Conservation (phyloP, 148 eudicot genomes). For the Amaranthus cruentus region DNA sequence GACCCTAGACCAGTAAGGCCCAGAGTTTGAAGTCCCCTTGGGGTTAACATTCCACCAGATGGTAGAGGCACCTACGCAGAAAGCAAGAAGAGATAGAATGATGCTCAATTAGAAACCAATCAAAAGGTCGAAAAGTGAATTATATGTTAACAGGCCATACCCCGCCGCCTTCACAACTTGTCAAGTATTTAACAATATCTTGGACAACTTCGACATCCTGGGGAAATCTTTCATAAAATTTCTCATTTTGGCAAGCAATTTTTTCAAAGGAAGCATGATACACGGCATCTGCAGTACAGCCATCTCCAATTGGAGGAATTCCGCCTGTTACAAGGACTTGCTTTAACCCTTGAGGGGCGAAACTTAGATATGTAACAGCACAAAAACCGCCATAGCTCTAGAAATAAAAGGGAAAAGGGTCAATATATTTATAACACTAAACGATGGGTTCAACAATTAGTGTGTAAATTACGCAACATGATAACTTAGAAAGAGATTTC, state of each 20-base stretch:
- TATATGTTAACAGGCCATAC: constrained; percentile 34
- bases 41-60: constrained; percentile 89
- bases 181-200: constrained; percentile 63
- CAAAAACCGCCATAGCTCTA: constrained; percentile 98
- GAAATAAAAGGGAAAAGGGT: constrained; percentile 7
- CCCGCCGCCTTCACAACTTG: constrained; percentile 77
- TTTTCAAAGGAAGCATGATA: constrained; percentile 69
- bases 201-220: constrained; percentile 68
- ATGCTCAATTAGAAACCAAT: background rate
- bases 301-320: constrained; percentile 71
- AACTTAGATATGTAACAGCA: constrained; percentile 88
- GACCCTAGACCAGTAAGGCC: constrained; percentile 90
- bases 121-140: background rate
- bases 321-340: constrained; percentile 95
- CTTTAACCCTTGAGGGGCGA: constrained; percentile 87
- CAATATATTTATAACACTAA: background rate
- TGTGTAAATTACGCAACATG: background rate
- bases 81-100: background rate
- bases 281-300: constrained; percentile 75
- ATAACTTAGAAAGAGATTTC: constrained; percentile 3
- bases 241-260: constrained; percentile 60
- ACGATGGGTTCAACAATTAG: background rate
- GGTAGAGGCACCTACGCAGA: constrained; percentile 68
- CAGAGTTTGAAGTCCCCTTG: constrained; percentile 77
- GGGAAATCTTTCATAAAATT: constrained; percentile 86